These are phyloP conservation scores for Colletotrichum sp. DNA, from an alignment of 2,329 filamentous ascomycete genomes.

Conservation along the genomic window DNA sequence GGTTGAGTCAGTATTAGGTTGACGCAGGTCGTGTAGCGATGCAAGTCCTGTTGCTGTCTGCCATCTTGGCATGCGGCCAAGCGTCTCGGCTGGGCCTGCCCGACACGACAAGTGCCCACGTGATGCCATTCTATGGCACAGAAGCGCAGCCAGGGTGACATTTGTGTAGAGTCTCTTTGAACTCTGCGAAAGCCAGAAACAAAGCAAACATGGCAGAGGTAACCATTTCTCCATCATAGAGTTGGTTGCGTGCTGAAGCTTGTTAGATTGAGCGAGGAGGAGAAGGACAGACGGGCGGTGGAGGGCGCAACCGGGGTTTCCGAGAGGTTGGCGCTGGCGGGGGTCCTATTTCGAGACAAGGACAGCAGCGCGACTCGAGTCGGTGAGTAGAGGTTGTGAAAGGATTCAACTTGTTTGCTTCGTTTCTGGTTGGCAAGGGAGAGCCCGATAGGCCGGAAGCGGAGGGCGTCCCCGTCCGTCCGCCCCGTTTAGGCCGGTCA, in stretches of 20 bases:
- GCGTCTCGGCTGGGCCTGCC: not conserved
- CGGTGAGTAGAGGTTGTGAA: slow-evolving; percentile 1
- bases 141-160: not conserved
- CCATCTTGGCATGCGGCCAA: slow-evolving; percentile 10
- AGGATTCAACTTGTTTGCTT: not conserved
- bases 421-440: slow-evolving; percentile 3
- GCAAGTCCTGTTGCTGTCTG: not conserved
- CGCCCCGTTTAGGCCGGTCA: not conserved
- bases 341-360: not conserved
- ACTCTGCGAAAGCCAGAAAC: not conserved
- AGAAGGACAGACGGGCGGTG: not conserved
- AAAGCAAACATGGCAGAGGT: not conserved
- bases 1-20: not conserved
- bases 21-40: not conserved
- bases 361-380: slow-evolving; percentile 2
- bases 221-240: not conserved
- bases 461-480: not conserved
- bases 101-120: not conserved
- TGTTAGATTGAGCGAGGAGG: not conserved
- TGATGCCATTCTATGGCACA: not conserved
- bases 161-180: not conserved
- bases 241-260: not conserved
- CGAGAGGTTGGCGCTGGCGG: slow-evolving; percentile 9
- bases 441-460: not conserved
- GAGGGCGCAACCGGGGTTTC: slow-evolving; percentile 4